These are phyloP conservation scores for Ophiostoma perfectum DNA, from an alignment of 2,329 filamentous ascomycete species.

Conservation along the genomic window DNA sequence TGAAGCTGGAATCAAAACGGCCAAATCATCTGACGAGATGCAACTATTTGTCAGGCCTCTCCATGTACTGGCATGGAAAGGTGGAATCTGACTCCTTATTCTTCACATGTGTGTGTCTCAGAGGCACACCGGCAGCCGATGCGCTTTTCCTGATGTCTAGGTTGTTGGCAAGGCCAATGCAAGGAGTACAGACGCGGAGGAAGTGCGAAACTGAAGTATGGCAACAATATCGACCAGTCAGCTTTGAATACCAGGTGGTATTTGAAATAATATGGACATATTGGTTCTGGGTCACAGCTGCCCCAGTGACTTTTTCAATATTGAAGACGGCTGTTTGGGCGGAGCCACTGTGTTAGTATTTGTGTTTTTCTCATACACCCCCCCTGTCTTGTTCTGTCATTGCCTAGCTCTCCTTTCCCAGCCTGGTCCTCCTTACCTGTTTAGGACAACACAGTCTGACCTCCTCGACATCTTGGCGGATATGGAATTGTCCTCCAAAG, in stretches of 20 bases:
- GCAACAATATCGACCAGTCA: not conserved
- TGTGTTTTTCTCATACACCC: not conserved
- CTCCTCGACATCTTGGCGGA: not conserved
- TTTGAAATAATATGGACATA: not conserved
- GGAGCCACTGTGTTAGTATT: not conserved
- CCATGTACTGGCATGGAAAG: not conserved
- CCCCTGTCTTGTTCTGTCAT: constrained; percentile 1
- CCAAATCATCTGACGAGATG: not conserved
- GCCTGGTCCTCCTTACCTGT: not conserved
- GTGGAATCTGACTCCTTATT: not conserved
- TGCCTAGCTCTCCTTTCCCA: not conserved
- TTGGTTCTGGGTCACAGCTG: not conserved
- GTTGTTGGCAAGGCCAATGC: not conserved
- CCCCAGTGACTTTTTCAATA: not conserved
- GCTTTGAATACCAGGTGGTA: not conserved
- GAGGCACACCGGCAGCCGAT: not conserved
- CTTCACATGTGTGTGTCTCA: not conserved
- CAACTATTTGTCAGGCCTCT: constrained; percentile 7
- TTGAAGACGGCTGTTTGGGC: not conserved
- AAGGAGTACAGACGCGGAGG: not conserved
- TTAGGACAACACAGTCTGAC: not conserved
- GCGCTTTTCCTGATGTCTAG: no score
- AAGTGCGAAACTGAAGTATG: not conserved
- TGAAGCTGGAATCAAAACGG: not conserved
- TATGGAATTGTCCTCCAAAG: constrained; percentile 17